Evolutionary conservation across 176 grass and related monocot genomes (phyloP), one percentile per base, ranked within the genome.

Genomic region (Juncus effusus): DNA sequence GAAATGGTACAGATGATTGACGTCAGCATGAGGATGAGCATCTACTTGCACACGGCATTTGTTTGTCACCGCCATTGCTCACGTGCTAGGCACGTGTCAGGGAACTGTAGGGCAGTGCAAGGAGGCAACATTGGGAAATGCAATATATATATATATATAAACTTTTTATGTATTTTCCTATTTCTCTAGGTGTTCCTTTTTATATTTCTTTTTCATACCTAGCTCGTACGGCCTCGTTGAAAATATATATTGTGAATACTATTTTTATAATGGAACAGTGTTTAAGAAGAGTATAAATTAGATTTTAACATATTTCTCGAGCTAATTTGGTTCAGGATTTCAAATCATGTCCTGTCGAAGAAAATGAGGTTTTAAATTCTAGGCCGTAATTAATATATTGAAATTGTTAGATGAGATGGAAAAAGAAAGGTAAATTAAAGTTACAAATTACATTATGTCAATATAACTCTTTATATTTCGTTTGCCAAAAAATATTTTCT

Each of bases 51-150:
- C 44, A 47, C 56, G 55, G 59, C 70, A 61, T 49, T 74, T 35
- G 38, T 60, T 74, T 35, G 72, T 56, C 67, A 77, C 67, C 53
- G 60, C 59, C 72, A 65, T 40, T 42, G 16, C 60, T 72, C 84
- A 87, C 84, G 84, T 87, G 84, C 58, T 4, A 2, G 9, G 75
- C 84, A 79, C 79, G 79, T 82, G 84, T 56, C 69, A 75, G 28
- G 39, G 71, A 70, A 71, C 11, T 9, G 28, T 40, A 42, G 72
- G 40, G 4, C 44, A 4, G 38, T 35, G 19, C 28, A 47, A 47
- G 19, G 62, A 28, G 41, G 4, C 28, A 57, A 65, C 74, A 10
- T 85, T 53, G 82, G 82, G 42, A 56, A 71, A 42, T 14, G 65
- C 51, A 28, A 28, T 28, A 28, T 28, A 28, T 28, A 28, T 28